Evolutionary conservation across 352 stramenopile species (phyloP), one percentile per base, ranked within the genome.

Genomic region (Phytophthora ramorum): DNA sequence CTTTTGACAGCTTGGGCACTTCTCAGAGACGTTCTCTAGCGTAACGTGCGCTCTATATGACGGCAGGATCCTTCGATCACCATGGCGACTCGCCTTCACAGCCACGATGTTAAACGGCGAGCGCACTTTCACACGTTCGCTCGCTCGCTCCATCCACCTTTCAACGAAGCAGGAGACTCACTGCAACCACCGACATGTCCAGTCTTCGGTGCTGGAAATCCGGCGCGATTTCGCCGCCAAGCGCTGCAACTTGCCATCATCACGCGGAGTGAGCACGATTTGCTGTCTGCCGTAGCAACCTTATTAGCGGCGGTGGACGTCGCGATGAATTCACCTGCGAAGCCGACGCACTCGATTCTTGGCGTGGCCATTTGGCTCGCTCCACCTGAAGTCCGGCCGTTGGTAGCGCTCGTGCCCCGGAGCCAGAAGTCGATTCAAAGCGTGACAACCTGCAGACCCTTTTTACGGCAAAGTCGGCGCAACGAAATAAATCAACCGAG

Each of bases 401-500:
- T 32, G 37, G 55, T 63, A 63, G 30, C 44, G 32, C 12, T 40
- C 16, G 6, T 12, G 26, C 26, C 16, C 7, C 37, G 12, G 12
- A 43, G 17, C 34, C 35, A 30, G 37, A 51, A 28, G 26, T n/a
- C 41, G 28, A 35, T 24, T 13, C 12, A 19, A 26, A 10, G 16
- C 26, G 54, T 19, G 22, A 16, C 46, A 49, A 64, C 57, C 37
- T 34, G 55, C 19, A 17, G 43, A 28, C 41, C 61, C 38, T 64
- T 73, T 37, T 68, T 41, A 44, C 40, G 45, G 20, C 43, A 58
- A 49, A 58, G 45, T 52, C 45, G 16, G 46, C 24, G 8, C 51
- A 57, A 49, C 69, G 38, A 63, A 76, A 77, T 77, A 77, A 77
- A 77, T 77, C 69, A 71, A 77, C 53, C 62, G 28, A 26, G 7